These are phyloP conservation scores for Wallacemonas rigidus DNA, from an alignment of 208 protist genomes.

Conservation along the genomic window DNA sequence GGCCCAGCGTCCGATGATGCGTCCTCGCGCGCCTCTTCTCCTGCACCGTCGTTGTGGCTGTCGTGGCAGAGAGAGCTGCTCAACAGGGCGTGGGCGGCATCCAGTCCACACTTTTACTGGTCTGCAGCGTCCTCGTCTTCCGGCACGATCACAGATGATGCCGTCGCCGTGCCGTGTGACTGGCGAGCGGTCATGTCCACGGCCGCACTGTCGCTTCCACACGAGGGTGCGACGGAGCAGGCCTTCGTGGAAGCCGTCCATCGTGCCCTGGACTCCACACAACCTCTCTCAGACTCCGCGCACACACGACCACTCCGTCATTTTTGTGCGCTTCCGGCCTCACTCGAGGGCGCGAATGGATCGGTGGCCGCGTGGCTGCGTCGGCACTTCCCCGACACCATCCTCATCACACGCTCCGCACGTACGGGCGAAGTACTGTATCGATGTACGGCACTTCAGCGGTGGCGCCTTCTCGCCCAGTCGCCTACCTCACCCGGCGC, in stretches of 20 bases:
- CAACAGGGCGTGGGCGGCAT: not conserved
- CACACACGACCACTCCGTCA: too few species aligned
- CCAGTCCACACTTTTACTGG: constrained; percentile 8
- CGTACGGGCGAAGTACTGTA: constrained; percentile 49
- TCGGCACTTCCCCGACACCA: constrained; percentile 32
- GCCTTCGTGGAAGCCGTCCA: constrained; percentile 36
- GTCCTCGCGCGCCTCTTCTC: too few species aligned
- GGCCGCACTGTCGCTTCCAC: constrained; percentile 43
- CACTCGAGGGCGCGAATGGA: constrained; percentile 20
- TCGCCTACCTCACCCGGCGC: not conserved
- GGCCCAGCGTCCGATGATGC: not conserved
- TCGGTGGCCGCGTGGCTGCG: constrained; percentile 45
- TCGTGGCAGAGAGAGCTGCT: not conserved
- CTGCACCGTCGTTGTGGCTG: not conserved
- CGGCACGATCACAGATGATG: not conserved
- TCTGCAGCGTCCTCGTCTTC: not conserved
- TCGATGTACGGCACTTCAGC: constrained; percentile 17
- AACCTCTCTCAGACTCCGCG: too few species aligned
- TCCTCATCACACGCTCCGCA: constrained; percentile 65
- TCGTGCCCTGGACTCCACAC: not conserved
- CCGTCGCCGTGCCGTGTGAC: constrained; percentile 35
- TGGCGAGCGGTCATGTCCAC: constrained; percentile 43
- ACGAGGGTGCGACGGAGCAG: constrained; percentile 65
- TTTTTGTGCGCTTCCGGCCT: constrained; percentile 7
- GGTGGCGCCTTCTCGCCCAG: not conserved